These are phyloP conservation scores for Fusarium miscanthi DNA, from an alignment of 2,329 filamentous ascomycete genomes.

Conservation along the genomic window DNA sequence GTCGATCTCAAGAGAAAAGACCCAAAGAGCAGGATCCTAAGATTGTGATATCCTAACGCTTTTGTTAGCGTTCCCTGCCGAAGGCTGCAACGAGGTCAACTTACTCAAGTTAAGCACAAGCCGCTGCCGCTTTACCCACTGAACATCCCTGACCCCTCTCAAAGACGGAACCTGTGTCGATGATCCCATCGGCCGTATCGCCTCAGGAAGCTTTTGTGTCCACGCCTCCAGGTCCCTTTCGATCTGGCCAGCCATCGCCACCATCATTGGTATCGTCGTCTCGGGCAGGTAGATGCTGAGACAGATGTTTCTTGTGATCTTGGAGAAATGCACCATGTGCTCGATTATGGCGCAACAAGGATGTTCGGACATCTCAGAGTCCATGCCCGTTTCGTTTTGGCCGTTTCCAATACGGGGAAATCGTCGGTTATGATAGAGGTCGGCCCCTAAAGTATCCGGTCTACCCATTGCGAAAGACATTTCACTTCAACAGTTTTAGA, in stretches of 20 bases:
- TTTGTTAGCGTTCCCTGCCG: background rate
- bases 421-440: background rate
- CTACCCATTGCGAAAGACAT: background rate
- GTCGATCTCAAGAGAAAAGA: background rate
- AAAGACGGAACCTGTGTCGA: background rate
- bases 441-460: background rate
- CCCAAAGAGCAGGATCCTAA: fast-evolving
- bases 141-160: background rate
- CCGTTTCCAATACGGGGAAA: background rate
- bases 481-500: background rate
- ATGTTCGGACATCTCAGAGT: background rate
- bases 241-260: background rate
- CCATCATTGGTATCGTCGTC: background rate
- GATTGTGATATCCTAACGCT: background rate
- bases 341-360: background rate
- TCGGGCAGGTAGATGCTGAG: background rate
- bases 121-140: background rate
- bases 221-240: background rate
- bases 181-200: background rate
- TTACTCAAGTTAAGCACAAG: background rate
- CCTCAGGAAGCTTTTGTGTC: background rate
- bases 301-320: background rate
- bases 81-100: background rate
- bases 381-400: background rate
- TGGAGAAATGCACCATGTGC: background rate